phyloP scores from a whole-genome alignment of 1,139 yeast genomes.

The Taphrina confusa region DNA sequence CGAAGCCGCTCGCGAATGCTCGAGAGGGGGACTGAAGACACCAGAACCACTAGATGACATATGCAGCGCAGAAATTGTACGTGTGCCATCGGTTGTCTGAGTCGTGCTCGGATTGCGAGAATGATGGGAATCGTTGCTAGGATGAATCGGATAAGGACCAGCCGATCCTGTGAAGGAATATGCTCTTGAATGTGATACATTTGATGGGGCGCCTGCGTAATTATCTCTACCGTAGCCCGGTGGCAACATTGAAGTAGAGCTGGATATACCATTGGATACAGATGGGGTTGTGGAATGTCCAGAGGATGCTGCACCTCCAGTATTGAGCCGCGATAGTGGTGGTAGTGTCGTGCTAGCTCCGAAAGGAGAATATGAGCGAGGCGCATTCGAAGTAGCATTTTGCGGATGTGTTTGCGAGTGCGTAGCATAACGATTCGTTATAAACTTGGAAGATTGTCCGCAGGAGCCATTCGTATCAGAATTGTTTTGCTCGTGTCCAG shows the following conservation, averaged over 20 bases:
- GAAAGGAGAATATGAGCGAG: slow-evolving; percentile 5
- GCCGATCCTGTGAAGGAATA: slow-evolving; percentile 5
- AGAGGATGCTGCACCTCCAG: slow-evolving; percentile 14
- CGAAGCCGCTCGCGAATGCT: slow-evolving; percentile 6
- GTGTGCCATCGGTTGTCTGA: neutral
- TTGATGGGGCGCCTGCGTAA: neutral
- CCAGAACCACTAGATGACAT: neutral
- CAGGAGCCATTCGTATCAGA: neutral
- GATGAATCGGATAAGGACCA: too few relatives aligned
- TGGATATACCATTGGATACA: slow-evolving; percentile 11
- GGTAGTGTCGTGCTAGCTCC: neutral
- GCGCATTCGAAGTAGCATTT: neutral
- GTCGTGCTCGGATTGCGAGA: neutral
- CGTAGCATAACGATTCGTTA: neutral
- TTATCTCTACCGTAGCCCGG: slow-evolving; percentile 21
- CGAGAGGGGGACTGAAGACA: slow-evolving; percentile 15
- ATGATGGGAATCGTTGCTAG: neutral
- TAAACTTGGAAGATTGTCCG: neutral
- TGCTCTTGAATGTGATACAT: slow-evolving; percentile 4
- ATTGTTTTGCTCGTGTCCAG: neutral
- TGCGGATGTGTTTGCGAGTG: neutral
- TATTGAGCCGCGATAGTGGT: slow-evolving; percentile 9
- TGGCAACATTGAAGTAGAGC: slow-evolving; percentile 22
- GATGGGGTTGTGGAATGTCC: slow-evolving; percentile 19
- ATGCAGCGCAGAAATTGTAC: neutral